Evolutionary conservation across 306 rosid genomes (phyloP), one percentile per base, ranked within the genome.

Genomic region (Mimosa bimucronata): DNA sequence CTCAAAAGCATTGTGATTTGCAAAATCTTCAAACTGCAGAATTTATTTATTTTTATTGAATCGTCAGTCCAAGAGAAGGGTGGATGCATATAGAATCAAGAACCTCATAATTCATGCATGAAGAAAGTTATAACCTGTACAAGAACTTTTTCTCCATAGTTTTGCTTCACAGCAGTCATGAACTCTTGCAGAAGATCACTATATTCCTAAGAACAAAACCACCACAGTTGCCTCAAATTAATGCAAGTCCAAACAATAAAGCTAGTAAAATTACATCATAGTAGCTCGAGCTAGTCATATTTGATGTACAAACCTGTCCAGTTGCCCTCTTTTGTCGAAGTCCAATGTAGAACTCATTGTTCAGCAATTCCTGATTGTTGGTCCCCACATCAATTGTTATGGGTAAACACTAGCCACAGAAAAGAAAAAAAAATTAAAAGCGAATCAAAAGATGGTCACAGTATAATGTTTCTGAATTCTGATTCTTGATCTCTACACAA

Each of bases 1-100:
- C 79, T 93, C 98, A 52, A 96, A 96, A 66, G 99, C 99, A 74
- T 96, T 96, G 97, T 93, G 98, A 83, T 93, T 96, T n/a, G 99
- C 99, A 77, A 96, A 96, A 86, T 96, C 99, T 84, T 96, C 99
- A 74, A 91, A 96, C 99, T 96, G 89, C 62, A 86, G 57, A 81
- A 80, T 50, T 67, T 60, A 85, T n/a, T n/a, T n/a, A n/a, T n/a
- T n/a, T 72, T 76, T 45, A 66, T 52, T 71, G 76, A 84, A 77
- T 66, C 28, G 76, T 69, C 31, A 85, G 82, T 79, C 72, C 44
- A 3, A 77, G 80, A 77, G 77, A n/a, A 46, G 66, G 60, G 31
- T 42, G 37, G 34, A 83, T 15, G 68, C 65, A 26, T 70, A 74
- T 9, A 60, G 75, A 62, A 61, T 42, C 26, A 65, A 29, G 70